Conservation (phyloP, 2,329 filamentous ascomycete genomes). For the Verticillium longisporum region DNA sequence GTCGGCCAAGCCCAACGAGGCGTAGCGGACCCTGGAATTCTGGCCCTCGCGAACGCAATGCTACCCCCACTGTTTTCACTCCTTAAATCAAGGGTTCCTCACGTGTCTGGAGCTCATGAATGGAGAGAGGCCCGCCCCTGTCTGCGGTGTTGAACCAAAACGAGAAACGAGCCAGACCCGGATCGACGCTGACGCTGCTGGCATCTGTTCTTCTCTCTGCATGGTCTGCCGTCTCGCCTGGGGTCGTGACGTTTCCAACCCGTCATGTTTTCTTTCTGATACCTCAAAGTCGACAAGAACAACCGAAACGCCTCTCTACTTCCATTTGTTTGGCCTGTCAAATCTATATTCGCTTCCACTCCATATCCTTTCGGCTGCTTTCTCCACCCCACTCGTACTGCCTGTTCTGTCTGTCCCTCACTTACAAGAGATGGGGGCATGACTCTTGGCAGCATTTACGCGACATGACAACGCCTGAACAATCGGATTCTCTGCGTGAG, state of each 20-base stretch:
- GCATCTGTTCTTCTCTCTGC: not conserved
- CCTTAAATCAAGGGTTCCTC: not conserved
- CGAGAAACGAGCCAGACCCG: not conserved
- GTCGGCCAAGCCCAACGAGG: not conserved
- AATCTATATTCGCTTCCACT: too few species aligned
- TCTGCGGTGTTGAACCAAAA: not conserved
- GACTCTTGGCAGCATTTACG: not conserved
- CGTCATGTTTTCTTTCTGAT: not conserved
- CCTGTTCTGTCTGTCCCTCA: not conserved
- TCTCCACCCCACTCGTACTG: not conserved
- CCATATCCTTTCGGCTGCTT: not conserved
- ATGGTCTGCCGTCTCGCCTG: not conserved
- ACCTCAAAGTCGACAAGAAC: not conserved
- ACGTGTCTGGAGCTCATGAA: not conserved
- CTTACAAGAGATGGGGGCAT: not conserved
- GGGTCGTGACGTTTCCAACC: not conserved
- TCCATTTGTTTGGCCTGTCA: not conserved
- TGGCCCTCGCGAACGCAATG: not conserved
- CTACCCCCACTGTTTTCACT: not conserved
- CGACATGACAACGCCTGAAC: slow-evolving; percentile 10
- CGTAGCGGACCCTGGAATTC: not conserved
- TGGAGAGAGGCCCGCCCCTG: not conserved
- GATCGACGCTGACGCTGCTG: not conserved
- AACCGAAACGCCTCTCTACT: not conserved
- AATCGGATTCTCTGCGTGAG: slow-evolving; percentile 10